phyloP scores from a whole-genome alignment of 2,329 filamentous ascomycete species.

The Cytospora piceicola region DNA sequence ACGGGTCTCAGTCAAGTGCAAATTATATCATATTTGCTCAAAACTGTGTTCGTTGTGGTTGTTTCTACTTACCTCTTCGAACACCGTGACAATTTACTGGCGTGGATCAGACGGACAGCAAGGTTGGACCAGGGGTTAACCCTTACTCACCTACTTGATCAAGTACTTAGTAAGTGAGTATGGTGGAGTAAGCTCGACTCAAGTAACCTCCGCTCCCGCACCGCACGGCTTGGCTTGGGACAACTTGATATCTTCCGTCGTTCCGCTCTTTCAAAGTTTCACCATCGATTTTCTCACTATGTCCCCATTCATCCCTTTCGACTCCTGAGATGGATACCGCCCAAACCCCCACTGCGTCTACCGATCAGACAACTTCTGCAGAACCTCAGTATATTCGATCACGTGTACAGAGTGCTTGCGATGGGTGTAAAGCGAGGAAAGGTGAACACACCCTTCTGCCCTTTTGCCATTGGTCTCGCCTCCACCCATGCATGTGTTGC shows the following conservation, averaged over 20 bases:
- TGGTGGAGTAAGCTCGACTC: too few species aligned
- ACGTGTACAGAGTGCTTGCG: slow-evolving; percentile 58
- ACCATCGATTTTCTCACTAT: neutral
- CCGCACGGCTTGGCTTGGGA: too few species aligned
- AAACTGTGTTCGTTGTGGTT: too few species aligned
- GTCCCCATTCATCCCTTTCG: neutral
- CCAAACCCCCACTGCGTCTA: neutral
- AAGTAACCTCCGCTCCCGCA: too few species aligned
- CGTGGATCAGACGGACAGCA: too few species aligned
- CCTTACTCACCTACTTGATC: too few species aligned
- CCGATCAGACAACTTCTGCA: slow-evolving; percentile 17
- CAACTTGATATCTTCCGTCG: neutral
- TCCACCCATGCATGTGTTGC: neutral
- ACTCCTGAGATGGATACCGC: neutral
- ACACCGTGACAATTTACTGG: too few species aligned
- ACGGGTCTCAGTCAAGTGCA: too few species aligned
- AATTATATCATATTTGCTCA: too few species aligned
- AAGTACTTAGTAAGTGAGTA: too few species aligned
- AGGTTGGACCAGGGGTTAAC: too few species aligned
- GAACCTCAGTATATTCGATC: slow-evolving; percentile 34
- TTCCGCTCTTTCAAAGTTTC: neutral
- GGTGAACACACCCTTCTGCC: slow-evolving; percentile 32
- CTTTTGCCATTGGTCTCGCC: slow-evolving; percentile 31
- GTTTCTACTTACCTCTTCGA: too few species aligned
- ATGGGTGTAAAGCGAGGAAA: slow-evolving; percentile 58